Evolutionary conservation across 2,329 filamentous ascomycete species (phyloP).

Genomic region (Hymenoscyphus albidus): DNA sequence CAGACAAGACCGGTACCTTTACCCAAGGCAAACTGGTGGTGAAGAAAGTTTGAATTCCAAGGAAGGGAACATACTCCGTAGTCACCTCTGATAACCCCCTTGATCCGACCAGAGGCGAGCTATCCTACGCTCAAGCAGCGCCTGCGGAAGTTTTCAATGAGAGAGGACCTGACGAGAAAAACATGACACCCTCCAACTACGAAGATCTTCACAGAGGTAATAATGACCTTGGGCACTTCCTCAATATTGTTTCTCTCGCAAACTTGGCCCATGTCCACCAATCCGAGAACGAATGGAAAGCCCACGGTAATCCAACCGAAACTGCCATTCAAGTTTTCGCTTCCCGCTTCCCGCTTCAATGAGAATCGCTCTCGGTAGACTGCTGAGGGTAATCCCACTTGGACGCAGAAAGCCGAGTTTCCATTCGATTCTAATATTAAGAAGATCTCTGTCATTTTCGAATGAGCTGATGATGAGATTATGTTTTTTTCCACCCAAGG

Average conservation of each 20-base stretch:
- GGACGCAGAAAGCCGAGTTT: conserved; percentile 62
- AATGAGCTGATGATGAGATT: conserved; percentile 57
- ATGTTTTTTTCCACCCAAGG: conserved; percentile 64
- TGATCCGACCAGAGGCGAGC: conserved; percentile 52
- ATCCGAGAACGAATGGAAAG: conserved; percentile 52
- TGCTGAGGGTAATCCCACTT: conserved; percentile 46
- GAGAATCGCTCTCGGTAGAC: conserved; percentile 64
- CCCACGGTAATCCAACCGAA: conserved; percentile 53
- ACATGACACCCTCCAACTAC: conserved; percentile 40
- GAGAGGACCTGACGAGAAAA: conserved; percentile 51
- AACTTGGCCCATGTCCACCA: conserved; percentile 57
- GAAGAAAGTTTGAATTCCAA: conserved; percentile 56
- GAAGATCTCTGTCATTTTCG: conserved; percentile 28
- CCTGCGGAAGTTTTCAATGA: conserved; percentile 55
- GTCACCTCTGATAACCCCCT: conserved; percentile 47
- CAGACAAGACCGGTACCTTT: conserved; percentile 63
- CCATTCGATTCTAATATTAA: conserved; percentile 73
- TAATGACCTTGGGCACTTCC: conserved; percentile 48
- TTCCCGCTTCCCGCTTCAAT: conserved; percentile 60
- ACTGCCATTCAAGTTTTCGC: conserved; percentile 55
- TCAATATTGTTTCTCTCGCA: conserved; percentile 46
- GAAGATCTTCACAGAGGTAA: conserved; percentile 45
- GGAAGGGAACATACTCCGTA: conserved; percentile 49
- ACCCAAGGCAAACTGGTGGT: conserved; percentile 49
- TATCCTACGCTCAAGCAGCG: conserved; percentile 48